Evolutionary conservation across 805 yeast species (phyloP).

Genomic region (Candida coquimbonensis): DNA sequence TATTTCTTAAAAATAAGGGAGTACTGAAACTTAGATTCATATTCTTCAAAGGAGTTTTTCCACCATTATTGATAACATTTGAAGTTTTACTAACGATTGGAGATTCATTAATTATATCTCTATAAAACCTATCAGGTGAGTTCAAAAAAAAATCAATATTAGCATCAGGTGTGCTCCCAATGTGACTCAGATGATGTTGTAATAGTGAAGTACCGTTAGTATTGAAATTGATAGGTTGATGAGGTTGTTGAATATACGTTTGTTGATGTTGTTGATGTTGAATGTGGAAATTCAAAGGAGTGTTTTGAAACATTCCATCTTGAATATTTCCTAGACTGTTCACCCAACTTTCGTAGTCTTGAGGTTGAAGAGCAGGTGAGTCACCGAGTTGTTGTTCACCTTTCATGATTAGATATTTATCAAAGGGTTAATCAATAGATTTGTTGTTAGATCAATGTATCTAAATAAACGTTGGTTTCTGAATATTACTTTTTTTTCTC

Average conservation of each 20-base stretch:
- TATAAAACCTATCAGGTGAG: slow-evolving; percentile 23
- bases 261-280: not conserved
- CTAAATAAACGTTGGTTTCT: too few species aligned
- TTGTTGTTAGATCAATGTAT: not conserved
- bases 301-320: slow-evolving; percentile 21
- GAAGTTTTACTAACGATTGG: slow-evolving; percentile 21
- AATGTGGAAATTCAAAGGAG: slow-evolving; percentile 20
- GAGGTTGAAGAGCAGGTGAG: slow-evolving; percentile 10
- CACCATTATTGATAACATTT: slow-evolving; percentile 6
- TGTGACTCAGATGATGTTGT: slow-evolving; percentile 3
- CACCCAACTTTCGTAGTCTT: slow-evolving; percentile 24
- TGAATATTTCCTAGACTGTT: slow-evolving; percentile 20
- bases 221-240: slow-evolving; percentile 2
- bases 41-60: slow-evolving; percentile 22
- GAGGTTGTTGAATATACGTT: slow-evolving; percentile 2
- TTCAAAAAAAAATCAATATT: slow-evolving; percentile 16
- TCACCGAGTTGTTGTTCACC: slow-evolving; percentile 1
- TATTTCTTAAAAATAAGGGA: slow-evolving; percentile 20
- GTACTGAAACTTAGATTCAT: slow-evolving; percentile 20
- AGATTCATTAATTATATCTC: slow-evolving; percentile 22
- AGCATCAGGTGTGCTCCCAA: slow-evolving; percentile 3
- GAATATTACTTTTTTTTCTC: too few species aligned
- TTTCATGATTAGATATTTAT: not conserved
- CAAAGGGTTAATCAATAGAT: not conserved
- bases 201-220: not conserved